Percentiles rank a stretch among this genome's conserved stretches.
phyloP scores from a whole-genome alignment of 345 rosid genomes.

The Eucalyptus viminalis region DNA sequence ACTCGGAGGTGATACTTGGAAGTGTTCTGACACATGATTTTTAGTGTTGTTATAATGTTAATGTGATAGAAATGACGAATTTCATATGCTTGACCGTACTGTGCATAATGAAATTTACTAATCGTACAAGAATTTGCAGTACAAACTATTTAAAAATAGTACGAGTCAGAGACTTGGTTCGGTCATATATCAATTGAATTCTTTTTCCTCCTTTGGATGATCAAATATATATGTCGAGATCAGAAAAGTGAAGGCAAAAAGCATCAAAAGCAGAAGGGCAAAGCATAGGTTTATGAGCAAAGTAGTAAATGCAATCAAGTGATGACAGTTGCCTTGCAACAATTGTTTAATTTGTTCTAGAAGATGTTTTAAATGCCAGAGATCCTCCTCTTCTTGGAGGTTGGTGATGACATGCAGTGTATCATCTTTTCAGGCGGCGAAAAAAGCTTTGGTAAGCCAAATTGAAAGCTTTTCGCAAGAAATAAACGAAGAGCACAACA shows the following conservation, averaged over 20 bases:
- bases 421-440: slow-evolving; percentile 25
- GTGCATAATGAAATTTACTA: background rate
- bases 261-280: background rate
- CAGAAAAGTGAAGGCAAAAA: background rate
- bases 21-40: background rate
- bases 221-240: background rate
- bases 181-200: background rate
- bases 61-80: background rate
- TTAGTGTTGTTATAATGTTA: background rate
- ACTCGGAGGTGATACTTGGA: slow-evolving; percentile 2
- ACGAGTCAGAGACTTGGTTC: background rate
- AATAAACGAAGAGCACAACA: slow-evolving; percentile 22
- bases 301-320: background rate
- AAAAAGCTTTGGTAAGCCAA: slow-evolving; percentile 36
- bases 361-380: background rate
- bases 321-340: background rate
- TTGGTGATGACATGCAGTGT: background rate
- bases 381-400: background rate
- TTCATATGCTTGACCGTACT: background rate
- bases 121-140: background rate
- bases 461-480: slow-evolving; percentile 28
- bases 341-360: background rate
- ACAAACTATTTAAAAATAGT: background rate
- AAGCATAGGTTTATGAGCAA: background rate
- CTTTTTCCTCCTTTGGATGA: background rate